phyloP scores from a whole-genome alignment of 2,329 filamentous ascomycete species.

The Zelopaecilomyces penicillatus region DNA sequence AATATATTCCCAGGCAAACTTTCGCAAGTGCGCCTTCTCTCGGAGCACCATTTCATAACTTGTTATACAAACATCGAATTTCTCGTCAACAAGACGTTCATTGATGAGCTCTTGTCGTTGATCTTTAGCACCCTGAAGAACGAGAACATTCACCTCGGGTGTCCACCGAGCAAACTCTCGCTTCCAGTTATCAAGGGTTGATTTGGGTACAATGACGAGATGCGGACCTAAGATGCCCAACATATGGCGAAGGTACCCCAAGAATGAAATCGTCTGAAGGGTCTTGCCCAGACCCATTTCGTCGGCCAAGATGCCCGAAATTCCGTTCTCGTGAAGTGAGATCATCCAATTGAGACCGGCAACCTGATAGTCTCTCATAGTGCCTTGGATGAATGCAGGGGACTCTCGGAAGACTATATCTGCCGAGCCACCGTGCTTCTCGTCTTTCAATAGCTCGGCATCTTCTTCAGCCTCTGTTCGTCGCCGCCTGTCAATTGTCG shows the following conservation, averaged over 20 bases:
- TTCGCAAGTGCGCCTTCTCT: constrained; percentile 89
- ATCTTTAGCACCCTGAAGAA: constrained; percentile 91
- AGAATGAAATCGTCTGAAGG: constrained; percentile 90
- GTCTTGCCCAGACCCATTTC: constrained; percentile 99
- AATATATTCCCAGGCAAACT: constrained; percentile 99
- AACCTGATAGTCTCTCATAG: constrained; percentile 95
- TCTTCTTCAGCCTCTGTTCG: constrained; percentile 97
- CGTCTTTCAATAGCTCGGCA: constrained; percentile 76
- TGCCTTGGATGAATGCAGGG: constrained; percentile 76
- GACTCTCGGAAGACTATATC: constrained; percentile 92
- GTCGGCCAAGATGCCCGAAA: constrained; percentile 93
- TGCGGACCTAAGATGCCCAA: constrained; percentile 86
- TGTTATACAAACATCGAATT: constrained; percentile 96
- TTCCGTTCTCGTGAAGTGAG: constrained; percentile 95
- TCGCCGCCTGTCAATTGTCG: constrained; percentile 66
- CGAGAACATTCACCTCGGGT: constrained; percentile 86
- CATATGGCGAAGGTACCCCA: constrained; percentile 89
- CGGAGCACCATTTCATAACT: constrained; percentile 98
- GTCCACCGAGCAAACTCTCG: constrained; percentile 92
- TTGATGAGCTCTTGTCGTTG: constrained; percentile 83
- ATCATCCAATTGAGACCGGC: constrained; percentile 96
- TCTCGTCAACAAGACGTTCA: constrained; percentile 82
- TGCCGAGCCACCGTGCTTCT: constrained; percentile 76
- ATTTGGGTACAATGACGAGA: constrained; percentile 87
- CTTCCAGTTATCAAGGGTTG: constrained; percentile 97